Base-by-base conservation (phyloP, 2,329 filamentous ascomycete genomes). In the Akanthomyces lecanii region DNA sequence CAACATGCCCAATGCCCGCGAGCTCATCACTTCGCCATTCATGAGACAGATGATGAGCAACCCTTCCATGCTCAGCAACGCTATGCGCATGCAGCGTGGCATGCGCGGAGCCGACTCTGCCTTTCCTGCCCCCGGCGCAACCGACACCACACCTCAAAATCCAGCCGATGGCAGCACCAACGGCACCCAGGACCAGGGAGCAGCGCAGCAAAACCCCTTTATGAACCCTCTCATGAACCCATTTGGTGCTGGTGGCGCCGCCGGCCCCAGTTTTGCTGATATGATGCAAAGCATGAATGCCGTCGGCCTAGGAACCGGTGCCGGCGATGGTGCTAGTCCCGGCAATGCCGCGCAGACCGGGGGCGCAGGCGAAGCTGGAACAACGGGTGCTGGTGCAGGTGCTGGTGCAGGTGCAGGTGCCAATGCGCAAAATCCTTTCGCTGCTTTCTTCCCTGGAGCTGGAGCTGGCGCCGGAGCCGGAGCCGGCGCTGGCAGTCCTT, bases 31-130 rank as follows among this genome's bases (percentile, higher is more conserved):
- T 65, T 95, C 93, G 28, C 93, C 93, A 0, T 85, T 92, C 66
- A 92, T 98, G 78, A 86, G 95, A 70, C 84, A 90, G 58, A 95
- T 98, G 90, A 89, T 99, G 83, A 94, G 92, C 66, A 92, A 96
- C 72, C 95, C 95, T 4, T 86, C 92, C 51, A 87, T 92, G 69
- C 85, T 99, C 67, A 83, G 92, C 63, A 87, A 90, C 74, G 91
- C 93, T 70, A 85, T 91, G 70, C 87, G 91, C 65, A 89, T 98
- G 86, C 89, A 93, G 72, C 83, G 90, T 63, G 85, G 88, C 78
- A 82, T 89, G 77, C 82, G 79, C 51, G 84, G 82, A 62, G 79
- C 79, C 56, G 81, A 76, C 64, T 79, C 77, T 48, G 81, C 85
- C 5, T 98, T 99, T 73, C 93, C 95, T 14, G 94, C 94, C 56